Base-by-base conservation (phyloP, 805 yeast species). In the Zygotorulaspora chibaensis region DNA sequence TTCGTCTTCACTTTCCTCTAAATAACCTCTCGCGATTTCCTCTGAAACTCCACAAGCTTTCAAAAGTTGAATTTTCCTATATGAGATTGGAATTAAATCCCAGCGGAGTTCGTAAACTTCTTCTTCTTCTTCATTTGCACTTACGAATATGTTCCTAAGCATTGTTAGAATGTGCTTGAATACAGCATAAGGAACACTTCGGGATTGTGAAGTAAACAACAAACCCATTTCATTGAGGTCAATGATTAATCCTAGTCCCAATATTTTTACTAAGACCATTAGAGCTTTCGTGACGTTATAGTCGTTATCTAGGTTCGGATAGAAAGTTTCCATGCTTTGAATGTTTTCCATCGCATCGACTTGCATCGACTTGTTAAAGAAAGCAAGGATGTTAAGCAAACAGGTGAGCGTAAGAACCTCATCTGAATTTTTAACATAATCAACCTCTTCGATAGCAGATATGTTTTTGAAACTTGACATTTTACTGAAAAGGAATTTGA, bases 81-180 rank as follows among this genome's bases (percentile, higher is more conserved):
- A 36, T 11, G 63, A 55, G 1, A 63, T 61, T 12, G 58, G 57
- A 18, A 61, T 50, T 13, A 58, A 40, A 36, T 63, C 63, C 66
- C 68, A 64, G 1, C 54, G 43, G n/a, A 65, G 46, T 15, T 58
- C 59, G 27, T 55, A 54, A 3, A 57, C 45, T 5, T 47, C 70
- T 63, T 38, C 65, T 7, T 57, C 65, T 8, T 64, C 63, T 3
- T 62, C 56, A 16, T 57, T 63, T 2, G 63, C 61, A 17, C 71
- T 74, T 5, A 70, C 62, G 51, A 67, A 76, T 1, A 74, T 65
- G 39, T 71, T 67, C 39, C 70, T 71, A 26, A 76, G 59, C 35
- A 81, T 66, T 2, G 67, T 60, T 13, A 79, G 62, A 1, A 79
- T 42, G 46, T 74, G 75, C 23, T 75, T 76, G 38, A 77, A 65